These are phyloP conservation scores for Exophiala oligosperma DNA, from an alignment of 2,329 filamentous ascomycete genomes.

Conservation along the genomic window DNA sequence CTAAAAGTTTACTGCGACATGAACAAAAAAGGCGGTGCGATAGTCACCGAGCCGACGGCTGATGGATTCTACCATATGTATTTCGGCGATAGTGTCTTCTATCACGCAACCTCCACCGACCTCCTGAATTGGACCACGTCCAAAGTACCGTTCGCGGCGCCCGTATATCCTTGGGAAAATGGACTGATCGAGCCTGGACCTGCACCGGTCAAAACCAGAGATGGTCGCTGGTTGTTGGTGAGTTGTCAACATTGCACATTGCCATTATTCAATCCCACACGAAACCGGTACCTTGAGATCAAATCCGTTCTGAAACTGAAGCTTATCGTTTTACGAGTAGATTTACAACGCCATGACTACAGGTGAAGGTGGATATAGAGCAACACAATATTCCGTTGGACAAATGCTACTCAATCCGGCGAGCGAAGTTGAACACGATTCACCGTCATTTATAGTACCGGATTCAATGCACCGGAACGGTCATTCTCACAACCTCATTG, in stretches of 20 bases:
- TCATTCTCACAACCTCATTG: background rate
- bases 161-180: slow-evolving; percentile 34
- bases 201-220: slow-evolving; percentile 34
- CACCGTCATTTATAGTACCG: background rate
- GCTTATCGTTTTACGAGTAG: background rate
- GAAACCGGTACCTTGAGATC: background rate
- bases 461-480: background rate
- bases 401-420: slow-evolving; percentile 35
- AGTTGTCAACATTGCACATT: no score
- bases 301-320: background rate
- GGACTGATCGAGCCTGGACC: slow-evolving; percentile 34
- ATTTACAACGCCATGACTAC: slow-evolving; percentile 20
- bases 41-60: slow-evolving; percentile 31
- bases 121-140: slow-evolving; percentile 32
- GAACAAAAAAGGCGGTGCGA: slow-evolving; percentile 8
- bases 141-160: slow-evolving; percentile 31
- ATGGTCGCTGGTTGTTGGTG: slow-evolving; percentile 34
- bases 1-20: background rate
- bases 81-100: slow-evolving; percentile 35
- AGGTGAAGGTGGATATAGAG: slow-evolving; percentile 28
- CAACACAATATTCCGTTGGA: slow-evolving; percentile 32
- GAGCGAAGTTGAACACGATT: slow-evolving; percentile 2
- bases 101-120: slow-evolving; percentile 30
- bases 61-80: slow-evolving; percentile 37
- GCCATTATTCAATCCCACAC: no score